Base-by-base conservation (phyloP, 2,329 filamentous ascomycete genomes). In the Helotiales sp. region DNA sequence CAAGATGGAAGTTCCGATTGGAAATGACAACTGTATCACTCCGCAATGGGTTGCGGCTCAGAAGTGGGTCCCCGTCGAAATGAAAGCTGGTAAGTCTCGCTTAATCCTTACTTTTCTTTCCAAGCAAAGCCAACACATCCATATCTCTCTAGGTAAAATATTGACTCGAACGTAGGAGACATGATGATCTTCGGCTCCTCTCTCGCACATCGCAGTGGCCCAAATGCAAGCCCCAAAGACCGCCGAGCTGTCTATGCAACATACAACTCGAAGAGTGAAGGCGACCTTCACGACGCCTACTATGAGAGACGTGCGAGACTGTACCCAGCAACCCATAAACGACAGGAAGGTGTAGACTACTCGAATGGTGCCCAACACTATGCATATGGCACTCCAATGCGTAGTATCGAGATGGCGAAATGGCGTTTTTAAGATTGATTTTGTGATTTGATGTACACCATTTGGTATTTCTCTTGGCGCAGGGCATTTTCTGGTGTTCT, bases 181-280 rank as follows among this genome's bases (percentile, higher is more conserved):
- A 68, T 78, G 43, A 65, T 79, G 10, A 69, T 78, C 6, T 79
- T 79, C 60, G 77, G 77, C 7, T 77, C 76, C 4, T 76, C 77
- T 55, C 73, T 78, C 17, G 77, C 77, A 11, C 76, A 79, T 66
- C 70, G 76, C 8, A 78, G 74, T 6, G 75, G 72, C 1, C 67
- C 71, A 10, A 78, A 78, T 28, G 71, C 67, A 11, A 77, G 79
- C 61, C 66, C 54, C 1, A 75, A 75, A 61, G 74, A 79, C 52
- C 75, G 80, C 1, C 75, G 76, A 49, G 80, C 79, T 7, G 75
- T 82, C 26, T 82, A 82, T 67, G 79, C 80, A 2, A 82, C 80
- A 0, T 82, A 82, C 69, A 80, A 82, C 64, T 77, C 75, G 57
- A 74, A 74, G 6, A 68, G 69, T 0, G 80, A 82, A 61, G 80